Conservation (phyloP, 306 rosid species). For the cucumber (Cucumis sativus) region DNA sequence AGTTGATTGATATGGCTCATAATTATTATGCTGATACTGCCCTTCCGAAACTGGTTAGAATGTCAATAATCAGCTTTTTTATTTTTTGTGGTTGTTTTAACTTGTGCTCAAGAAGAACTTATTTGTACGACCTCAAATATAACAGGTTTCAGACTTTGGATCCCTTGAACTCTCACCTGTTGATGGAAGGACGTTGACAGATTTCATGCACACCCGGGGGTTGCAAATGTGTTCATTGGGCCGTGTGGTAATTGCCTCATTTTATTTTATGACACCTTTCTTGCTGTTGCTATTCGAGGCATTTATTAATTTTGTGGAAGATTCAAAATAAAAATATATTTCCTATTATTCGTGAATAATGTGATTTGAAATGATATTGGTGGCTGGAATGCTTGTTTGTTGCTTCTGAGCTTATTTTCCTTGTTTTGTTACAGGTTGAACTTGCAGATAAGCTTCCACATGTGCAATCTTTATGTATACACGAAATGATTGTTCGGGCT, state of each 20-base stretch:
- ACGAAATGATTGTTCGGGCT: slow-evolving; percentile 94
- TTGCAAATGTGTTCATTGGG: slow-evolving; percentile 88
- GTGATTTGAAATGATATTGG: not conserved
- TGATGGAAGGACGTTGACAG: slow-evolving; percentile 96
- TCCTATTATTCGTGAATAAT: not conserved
- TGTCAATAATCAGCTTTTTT: slow-evolving; percentile 6
- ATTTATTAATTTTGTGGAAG: not conserved
- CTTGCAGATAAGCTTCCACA: slow-evolving; percentile 98
- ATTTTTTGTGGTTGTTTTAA: not conserved
- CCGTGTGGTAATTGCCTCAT: slow-evolving; percentile 49
- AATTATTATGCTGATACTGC: slow-evolving; percentile 78
- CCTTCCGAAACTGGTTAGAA: slow-evolving; percentile 91
- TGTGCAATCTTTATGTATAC: slow-evolving; percentile 84
- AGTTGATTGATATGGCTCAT: slow-evolving; percentile 90
- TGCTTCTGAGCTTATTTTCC: slow-evolving; percentile 4
- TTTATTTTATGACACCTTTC: not conserved
- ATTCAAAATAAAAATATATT: not conserved
- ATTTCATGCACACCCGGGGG: slow-evolving; percentile 97
- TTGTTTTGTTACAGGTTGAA: slow-evolving; percentile 51
- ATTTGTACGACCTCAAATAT: slow-evolving; percentile 18
- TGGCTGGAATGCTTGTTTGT: not conserved
- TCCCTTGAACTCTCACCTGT: slow-evolving; percentile 99
- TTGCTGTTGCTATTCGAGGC: not conserved
- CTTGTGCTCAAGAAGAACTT: slow-evolving; percentile 16
- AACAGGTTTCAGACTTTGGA: slow-evolving; percentile 95